phyloP scores from a whole-genome alignment of 2,329 filamentous ascomycete genomes.

The Aspergillus oerlinghausenensis region DNA sequence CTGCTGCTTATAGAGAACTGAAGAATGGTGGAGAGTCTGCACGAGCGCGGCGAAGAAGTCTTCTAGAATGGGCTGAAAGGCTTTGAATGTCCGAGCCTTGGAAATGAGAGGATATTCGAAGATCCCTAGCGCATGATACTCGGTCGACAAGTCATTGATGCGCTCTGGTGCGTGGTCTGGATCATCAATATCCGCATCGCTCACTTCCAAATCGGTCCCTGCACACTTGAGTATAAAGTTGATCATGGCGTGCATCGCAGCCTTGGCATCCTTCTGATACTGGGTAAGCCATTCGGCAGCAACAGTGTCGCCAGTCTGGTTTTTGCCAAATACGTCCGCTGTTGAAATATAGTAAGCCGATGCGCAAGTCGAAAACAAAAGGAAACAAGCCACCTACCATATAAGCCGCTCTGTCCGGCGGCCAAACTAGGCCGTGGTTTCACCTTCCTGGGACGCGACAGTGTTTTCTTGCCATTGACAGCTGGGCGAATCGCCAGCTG shows the following conservation, averaged over 20 bases:
- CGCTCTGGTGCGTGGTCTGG: constrained; percentile 78
- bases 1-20: constrained; percentile 69
- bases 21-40: constrained; percentile 73
- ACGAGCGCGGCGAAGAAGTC: constrained; percentile 77
- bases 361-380: not conserved
- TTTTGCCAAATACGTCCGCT: constrained; percentile 58
- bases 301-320: constrained; percentile 51
- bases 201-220: constrained; percentile 75
- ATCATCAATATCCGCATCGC: constrained; percentile 79
- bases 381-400: constrained; percentile 40
- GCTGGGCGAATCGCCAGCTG: constrained; percentile 54
- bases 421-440: constrained; percentile 50
- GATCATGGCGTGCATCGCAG: constrained; percentile 54
- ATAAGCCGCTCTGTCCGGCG: constrained; percentile 53
- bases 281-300: constrained; percentile 54
- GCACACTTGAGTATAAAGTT: constrained; percentile 63
- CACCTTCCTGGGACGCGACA: constrained; percentile 47
- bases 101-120: constrained; percentile 90
- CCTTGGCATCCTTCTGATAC: constrained; percentile 53
- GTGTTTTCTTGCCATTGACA: constrained; percentile 40
- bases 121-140: constrained; percentile 77
- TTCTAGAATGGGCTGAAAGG: constrained; percentile 72
- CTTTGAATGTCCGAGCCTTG: constrained; percentile 67
- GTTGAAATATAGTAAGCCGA: constrained; percentile 21
- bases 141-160: constrained; percentile 78